These are phyloP conservation scores for Backusella liffmaniae DNA, from an alignment of 192 early-diverging fungal species.

Conservation along the genomic window DNA sequence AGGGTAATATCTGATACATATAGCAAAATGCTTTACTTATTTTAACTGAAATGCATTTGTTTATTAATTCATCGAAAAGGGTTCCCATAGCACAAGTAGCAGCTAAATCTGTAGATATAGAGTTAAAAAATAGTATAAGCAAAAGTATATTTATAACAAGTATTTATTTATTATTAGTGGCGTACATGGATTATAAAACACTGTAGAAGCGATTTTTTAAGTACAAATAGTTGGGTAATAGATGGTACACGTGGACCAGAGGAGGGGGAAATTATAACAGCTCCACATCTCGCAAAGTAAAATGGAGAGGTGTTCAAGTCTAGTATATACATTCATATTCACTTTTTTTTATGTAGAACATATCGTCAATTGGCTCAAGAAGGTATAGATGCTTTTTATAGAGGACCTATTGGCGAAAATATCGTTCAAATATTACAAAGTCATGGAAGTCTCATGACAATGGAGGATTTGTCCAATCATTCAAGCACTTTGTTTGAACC, in stretches of 20 bases:
- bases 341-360: slow-evolving; percentile 34
- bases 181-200: slow-evolving; percentile 8
- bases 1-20: slow-evolving; percentile 41
- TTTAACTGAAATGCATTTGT: not conserved
- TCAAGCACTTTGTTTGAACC: slow-evolving; percentile 50
- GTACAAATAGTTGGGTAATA: slow-evolving; percentile 42
- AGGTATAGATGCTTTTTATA: slow-evolving; percentile 67
- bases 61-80: not conserved
- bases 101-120: not conserved
- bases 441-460: slow-evolving; percentile 60
- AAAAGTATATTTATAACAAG: no score
- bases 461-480: slow-evolving; percentile 63
- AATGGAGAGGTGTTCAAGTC: not conserved
- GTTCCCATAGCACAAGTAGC: no score
- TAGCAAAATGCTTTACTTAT: not conserved
- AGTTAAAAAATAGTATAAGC: no score
- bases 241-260: slow-evolving; percentile 52
- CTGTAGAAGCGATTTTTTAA: slow-evolving; percentile 32
- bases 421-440: slow-evolving; percentile 55
- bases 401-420: slow-evolving; percentile 60
- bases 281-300: slow-evolving; percentile 51
- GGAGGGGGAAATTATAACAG: slow-evolving; percentile 58
- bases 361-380: slow-evolving; percentile 54
- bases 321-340: not conserved
- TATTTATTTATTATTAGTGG: slow-evolving; percentile 28